Evolutionary conservation across 2,329 filamentous ascomycete species (phyloP), one percentile per base, ranked within the genome.

Genomic region (Rhexocercosporidium sp.): DNA sequence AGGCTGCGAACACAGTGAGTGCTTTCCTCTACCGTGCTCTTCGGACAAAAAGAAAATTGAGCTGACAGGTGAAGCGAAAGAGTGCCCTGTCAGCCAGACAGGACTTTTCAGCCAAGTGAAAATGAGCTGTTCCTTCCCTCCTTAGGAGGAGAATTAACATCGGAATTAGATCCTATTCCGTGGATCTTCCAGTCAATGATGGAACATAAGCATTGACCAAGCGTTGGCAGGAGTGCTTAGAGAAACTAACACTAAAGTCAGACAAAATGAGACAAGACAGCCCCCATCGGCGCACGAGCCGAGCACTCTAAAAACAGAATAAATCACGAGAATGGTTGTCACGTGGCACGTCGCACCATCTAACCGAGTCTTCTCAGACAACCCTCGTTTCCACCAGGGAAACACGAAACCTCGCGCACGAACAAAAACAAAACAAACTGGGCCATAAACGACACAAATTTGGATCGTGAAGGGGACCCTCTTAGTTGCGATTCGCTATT

Each of bases 391-490:
- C 57, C 57, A 47, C 39, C 31, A 59, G n/a, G n/a, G 25, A 2
- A 65, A 73, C 57, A 60, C 57, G 57, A 60, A 60, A 60, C 57
- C 34, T 57, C 44, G 39, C 57, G 57, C 57, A 47, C 57, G 57
- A 60, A 46, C 57, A 29, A 60, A 60, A 46, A 60, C 39, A 46
- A 49, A 60, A 60, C 39, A 60, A 31, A 3, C 57, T 18, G 54
- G 54, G 54, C 34, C 39, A 60, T 39, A 60, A 60, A 60, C 57
- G 18, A 31, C 25, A 60, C 25, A 29, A 7, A 6, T 47, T 27
- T 2, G 2, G 22, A 4, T 25, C 22, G 25, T 29, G 20, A 16
- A n/a, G 12, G 29, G 18, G 57, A 31, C 18, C n/a, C n/a, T 22
- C n/a, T 18, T 3, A 20, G 27, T 57, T 60, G 57, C 57, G 57